Conservation (phyloP, 2,329 filamentous ascomycete species). For the Phyllachora maydis region DNA sequence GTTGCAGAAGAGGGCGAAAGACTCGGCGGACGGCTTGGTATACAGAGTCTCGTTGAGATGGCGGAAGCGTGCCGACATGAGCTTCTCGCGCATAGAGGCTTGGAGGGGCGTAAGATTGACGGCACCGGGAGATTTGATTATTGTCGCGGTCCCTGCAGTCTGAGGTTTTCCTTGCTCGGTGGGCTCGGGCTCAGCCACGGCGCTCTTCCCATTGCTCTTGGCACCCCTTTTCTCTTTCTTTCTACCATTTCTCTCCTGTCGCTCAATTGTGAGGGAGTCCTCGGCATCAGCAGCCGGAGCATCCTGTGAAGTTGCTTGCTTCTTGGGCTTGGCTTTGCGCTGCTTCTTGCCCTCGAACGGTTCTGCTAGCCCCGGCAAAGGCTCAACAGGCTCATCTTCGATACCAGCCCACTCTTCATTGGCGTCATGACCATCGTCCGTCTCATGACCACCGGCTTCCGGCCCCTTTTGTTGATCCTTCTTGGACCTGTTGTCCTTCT, state of each 20-base stretch:
- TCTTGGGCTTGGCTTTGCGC: conserved; percentile 9
- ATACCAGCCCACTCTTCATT: conserved; percentile 7
- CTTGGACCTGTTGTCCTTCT: conserved; percentile 9
- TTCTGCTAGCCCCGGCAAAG: too few species aligned
- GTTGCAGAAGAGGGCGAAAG: conserved; percentile 62
- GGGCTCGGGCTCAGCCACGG: conserved; percentile 10
- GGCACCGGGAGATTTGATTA: too few species aligned
- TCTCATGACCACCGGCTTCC: conserved; percentile 3
- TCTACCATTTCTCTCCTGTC: too few species aligned
- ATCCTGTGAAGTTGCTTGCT: too few species aligned
- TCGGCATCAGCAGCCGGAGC: too few species aligned
- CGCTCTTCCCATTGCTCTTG: conserved; percentile 8
- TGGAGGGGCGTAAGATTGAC: conserved; percentile 76
- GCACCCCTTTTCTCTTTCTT: conserved; percentile 10
- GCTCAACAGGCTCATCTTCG: conserved; percentile 6
- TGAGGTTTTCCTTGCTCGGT: too few species aligned
- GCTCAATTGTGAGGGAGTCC: too few species aligned
- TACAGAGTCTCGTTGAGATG: conserved; percentile 95
- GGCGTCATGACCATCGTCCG: conserved; percentile 3
- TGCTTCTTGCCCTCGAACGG: conserved; percentile 18
- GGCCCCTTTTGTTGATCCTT: conserved; percentile 11
- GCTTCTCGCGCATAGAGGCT: conserved; percentile 83
- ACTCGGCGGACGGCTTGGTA: conserved; percentile 67
- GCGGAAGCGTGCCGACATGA: conserved; percentile 86
- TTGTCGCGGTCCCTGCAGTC: too few species aligned